Evolutionary conservation across 768 basidiomycete species (phyloP).

Genomic region (Fomitopsis pulvina): DNA sequence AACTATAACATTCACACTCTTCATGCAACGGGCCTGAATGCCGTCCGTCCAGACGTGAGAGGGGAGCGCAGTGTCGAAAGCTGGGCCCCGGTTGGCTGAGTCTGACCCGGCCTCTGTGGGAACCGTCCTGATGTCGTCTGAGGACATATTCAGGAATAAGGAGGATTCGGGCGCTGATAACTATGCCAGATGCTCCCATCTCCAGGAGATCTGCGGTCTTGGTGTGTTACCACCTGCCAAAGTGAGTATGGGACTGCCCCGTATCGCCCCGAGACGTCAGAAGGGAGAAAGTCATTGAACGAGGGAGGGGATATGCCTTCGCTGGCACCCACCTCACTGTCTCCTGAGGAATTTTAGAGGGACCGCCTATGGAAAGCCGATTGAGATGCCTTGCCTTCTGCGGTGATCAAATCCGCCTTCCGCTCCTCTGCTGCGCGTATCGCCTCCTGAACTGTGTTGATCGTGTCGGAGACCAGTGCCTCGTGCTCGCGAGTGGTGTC

Average conservation of each 20-base stretch:
- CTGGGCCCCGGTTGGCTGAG: constrained; percentile 24
- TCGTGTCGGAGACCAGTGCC: constrained; percentile 58
- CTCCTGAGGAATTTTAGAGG: too few species aligned
- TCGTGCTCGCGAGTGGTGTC: constrained; percentile 19
- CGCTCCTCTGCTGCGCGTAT: constrained; percentile 54
- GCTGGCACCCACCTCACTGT: constrained; percentile 32
- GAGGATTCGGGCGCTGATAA: constrained; percentile 72
- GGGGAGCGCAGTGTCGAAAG: constrained; percentile 27
- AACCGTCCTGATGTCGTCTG: constrained; percentile 25
- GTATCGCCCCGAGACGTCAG: too few species aligned
- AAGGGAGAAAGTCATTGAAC: too few species aligned
- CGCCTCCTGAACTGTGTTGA: constrained; percentile 57
- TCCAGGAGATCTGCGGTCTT: constrained; percentile 61
- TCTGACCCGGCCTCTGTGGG: constrained; percentile 21
- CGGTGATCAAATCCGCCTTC: constrained; percentile 69
- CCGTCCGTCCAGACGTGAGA: constrained; percentile 28
- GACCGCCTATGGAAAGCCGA: too few species aligned
- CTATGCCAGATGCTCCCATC: constrained; percentile 62
- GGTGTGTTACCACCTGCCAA: too few species aligned
- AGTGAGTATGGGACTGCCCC: too few species aligned
- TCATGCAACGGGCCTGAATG: constrained; percentile 42
- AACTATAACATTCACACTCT: constrained; percentile 53
- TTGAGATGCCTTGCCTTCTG: constrained; percentile 49
- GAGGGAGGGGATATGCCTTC: too few species aligned
- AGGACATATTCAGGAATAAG: constrained; percentile 54